Evolutionary conservation across 2,329 filamentous ascomycete genomes (phyloP).

Genomic region (Colletotrichum tanaceti): DNA sequence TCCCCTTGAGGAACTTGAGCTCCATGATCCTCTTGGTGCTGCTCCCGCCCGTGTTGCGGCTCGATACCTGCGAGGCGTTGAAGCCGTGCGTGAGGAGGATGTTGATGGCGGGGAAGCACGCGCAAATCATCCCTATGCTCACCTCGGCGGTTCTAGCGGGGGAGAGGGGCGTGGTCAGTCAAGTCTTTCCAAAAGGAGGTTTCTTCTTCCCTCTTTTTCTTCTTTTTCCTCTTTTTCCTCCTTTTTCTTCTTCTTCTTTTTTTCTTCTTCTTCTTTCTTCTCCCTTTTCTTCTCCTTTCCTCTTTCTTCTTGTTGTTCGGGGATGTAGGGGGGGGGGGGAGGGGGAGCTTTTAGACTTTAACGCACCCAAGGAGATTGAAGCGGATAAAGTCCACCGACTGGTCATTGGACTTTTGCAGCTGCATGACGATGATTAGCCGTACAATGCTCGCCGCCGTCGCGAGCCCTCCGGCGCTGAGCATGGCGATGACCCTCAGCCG

Average conservation of each 20-base stretch:
- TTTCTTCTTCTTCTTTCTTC: too few species aligned
- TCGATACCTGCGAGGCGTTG: not conserved
- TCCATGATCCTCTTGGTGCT: not conserved
- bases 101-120: conserved; percentile 48
- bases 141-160: conserved; percentile 46
- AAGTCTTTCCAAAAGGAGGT: too few species aligned
- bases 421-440: conserved; percentile 45
- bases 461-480: conserved; percentile 48
- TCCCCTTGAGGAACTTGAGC: not conserved
- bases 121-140: conserved; percentile 49
- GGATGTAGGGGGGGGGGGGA: too few species aligned
- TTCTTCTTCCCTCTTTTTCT: too few species aligned
- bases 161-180: conserved; percentile 4
- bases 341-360: conserved; percentile 9
- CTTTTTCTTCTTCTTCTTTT: too few species aligned
- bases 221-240: too few species aligned
- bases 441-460: conserved; percentile 49
- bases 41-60: not conserved
- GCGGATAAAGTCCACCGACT: conserved; percentile 36
- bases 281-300: too few species aligned
- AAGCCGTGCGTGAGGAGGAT: conserved; percentile 13
- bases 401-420: conserved; percentile 44
- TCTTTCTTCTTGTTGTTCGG: too few species aligned
- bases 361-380: conserved; percentile 35
- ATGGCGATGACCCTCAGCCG: conserved; percentile 47